A percentile compares a stretch with the other conserved stretches of the same genome.
These are phyloP conservation scores for Pyrus hybrid DNA, from an alignment of 331 rosid species.

Conservation along the genomic window DNA sequence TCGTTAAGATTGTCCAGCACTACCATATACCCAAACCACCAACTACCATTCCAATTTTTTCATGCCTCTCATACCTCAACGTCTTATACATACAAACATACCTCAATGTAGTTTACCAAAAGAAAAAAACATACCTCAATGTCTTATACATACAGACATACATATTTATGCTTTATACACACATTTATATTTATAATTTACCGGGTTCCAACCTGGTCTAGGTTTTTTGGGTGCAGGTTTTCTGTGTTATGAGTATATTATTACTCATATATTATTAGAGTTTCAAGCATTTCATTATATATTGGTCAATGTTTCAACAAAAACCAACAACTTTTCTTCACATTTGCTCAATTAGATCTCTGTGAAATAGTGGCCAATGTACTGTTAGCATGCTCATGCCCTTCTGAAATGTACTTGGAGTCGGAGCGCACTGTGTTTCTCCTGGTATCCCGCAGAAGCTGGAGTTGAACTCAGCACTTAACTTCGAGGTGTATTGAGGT, in stretches of 20 bases:
- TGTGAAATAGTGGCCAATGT: not conserved
- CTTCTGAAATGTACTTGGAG: not conserved
- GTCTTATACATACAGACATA: not conserved
- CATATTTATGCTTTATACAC: not conserved
- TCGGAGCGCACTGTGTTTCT: not conserved
- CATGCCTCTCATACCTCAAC: not conserved
- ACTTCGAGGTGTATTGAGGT: constrained; percentile 2
- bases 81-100: not conserved
- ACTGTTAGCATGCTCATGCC: not conserved
- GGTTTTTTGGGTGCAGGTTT: not conserved
- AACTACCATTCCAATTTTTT: constrained; percentile 2
- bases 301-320: not conserved
- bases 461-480: not conserved
- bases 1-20: not conserved
- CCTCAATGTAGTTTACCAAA: too few relatives aligned
- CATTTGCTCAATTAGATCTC: not conserved
- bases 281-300: not conserved
- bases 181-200: not conserved
- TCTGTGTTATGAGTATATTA: not conserved
- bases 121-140: too few relatives aligned
- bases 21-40: not conserved
- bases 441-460: not conserved
- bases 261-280: not conserved
- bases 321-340: not conserved
- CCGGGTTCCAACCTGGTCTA: not conserved